Conservation (phyloP, 129 eudicot species). For the Pittosporum tobira region DNA sequence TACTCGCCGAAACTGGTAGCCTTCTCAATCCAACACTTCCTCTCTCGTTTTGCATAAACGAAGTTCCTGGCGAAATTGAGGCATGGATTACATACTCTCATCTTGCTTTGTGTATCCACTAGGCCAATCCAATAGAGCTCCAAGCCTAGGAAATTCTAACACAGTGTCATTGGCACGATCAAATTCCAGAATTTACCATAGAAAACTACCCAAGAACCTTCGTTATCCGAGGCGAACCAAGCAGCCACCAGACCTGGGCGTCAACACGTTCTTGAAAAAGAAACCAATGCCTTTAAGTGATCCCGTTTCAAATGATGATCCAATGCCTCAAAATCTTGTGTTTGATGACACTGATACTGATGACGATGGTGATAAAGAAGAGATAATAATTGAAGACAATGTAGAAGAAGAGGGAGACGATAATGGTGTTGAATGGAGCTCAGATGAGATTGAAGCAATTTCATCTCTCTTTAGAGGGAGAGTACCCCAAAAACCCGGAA, state of each 20-base stretch:
- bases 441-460: constrained; percentile 81
- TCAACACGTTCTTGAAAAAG: constrained; percentile 20
- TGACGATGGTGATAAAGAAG: constrained; percentile 13
- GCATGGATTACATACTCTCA: constrained; percentile 19
- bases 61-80: not conserved
- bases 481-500: constrained; percentile 89
- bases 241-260: constrained; percentile 37
- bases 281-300: constrained; percentile 16
- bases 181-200: constrained; percentile 23
- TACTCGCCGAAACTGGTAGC: not conserved
- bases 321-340: constrained; percentile 7
- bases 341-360: constrained; percentile 17
- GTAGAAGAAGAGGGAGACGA: constrained; percentile 5
- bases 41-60: not conserved
- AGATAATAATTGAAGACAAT: not conserved
- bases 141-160: not conserved
- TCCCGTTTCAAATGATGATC: not conserved
- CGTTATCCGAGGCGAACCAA: constrained; percentile 38
- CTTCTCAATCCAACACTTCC: not conserved
- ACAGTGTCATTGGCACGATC: constrained; percentile 11
- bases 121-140: not conserved
- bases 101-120: constrained; percentile 12
- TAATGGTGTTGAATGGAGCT: constrained; percentile 45
- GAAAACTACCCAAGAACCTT: constrained; percentile 47
- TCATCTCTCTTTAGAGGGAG: constrained; percentile 68